A percentile compares a stretch with the other conserved stretches of the same genome.
phyloP scores from a whole-genome alignment of 441 rosid genomes.

The Melastoma candidum region DNA sequence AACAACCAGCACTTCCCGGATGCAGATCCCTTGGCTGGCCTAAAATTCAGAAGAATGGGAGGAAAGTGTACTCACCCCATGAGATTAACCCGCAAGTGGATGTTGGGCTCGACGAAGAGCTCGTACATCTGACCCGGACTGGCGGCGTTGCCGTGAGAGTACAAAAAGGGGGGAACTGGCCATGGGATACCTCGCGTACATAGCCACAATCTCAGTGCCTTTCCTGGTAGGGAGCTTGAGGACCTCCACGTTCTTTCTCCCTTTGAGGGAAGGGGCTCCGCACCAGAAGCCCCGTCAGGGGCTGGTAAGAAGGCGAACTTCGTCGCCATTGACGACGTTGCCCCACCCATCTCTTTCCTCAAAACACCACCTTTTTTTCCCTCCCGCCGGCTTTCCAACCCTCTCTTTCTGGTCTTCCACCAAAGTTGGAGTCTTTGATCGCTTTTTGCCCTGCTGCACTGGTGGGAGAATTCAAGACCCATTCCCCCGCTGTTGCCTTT shows the following conservation, averaged over 20 bases:
- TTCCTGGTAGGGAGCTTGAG: slow-evolving; percentile 65
- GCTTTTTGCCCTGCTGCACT: too few relatives aligned
- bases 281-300: slow-evolving; percentile 60
- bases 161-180: slow-evolving; percentile 77
- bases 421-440: too few relatives aligned
- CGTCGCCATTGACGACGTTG: slow-evolving; percentile 94
- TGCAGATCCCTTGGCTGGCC: too few relatives aligned
- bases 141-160: slow-evolving; percentile 98
- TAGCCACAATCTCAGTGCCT: slow-evolving; percentile 77
- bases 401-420: neutral
- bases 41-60: neutral
- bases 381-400: slow-evolving; percentile 1
- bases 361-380: neutral
- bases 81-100: slow-evolving; percentile 84
- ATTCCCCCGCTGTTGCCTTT: too few relatives aligned
- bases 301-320: slow-evolving; percentile 94
- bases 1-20: too few relatives aligned
- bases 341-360: slow-evolving; percentile 61
- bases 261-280: slow-evolving; percentile 81
- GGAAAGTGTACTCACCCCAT: slow-evolving; percentile 54
- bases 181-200: slow-evolving; percentile 81
- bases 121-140: slow-evolving; percentile 99
- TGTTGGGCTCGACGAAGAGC: slow-evolving; percentile 91
- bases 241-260: slow-evolving; percentile 88
- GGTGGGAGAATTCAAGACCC: too few relatives aligned